These are phyloP conservation scores for Ottelia alismoides DNA, from an alignment of 106 monocot genomes.

Conservation along the genomic window DNA sequence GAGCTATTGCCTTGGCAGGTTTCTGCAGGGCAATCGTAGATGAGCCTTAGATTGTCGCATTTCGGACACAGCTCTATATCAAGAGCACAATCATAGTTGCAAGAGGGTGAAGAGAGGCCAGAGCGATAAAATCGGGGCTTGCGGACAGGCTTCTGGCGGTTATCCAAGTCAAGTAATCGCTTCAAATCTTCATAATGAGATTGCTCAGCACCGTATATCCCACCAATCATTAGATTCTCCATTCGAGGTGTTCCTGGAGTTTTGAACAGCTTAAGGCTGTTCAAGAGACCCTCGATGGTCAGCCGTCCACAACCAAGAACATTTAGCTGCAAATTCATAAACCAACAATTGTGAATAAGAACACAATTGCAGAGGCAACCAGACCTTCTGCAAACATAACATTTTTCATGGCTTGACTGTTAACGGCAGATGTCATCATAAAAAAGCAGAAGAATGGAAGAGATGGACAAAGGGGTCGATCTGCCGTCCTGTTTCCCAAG, in stretches of 20 bases:
- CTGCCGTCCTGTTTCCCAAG: too few species aligned
- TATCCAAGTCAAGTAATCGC: conserved; percentile 6
- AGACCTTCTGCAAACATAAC: too few species aligned
- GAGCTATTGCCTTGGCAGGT: conserved; percentile 7
- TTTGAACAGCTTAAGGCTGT: conserved; percentile 12
- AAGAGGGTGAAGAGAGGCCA: conserved; percentile 3
- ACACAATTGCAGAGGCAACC: too few species aligned
- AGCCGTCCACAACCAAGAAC: conserved; percentile 19
- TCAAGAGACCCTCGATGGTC: conserved; percentile 9
- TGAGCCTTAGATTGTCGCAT: conserved; percentile 12
- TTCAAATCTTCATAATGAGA: conserved; percentile 11
- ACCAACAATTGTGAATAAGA: too few species aligned
- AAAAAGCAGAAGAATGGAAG: too few species aligned
- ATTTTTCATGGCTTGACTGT: too few species aligned
- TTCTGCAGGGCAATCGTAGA: conserved; percentile 22
- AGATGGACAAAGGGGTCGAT: too few species aligned
- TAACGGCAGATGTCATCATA: too few species aligned
- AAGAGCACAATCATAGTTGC: conserved; percentile 10
- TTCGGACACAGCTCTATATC: conserved; percentile 19
- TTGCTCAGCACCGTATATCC: conserved; percentile 11
- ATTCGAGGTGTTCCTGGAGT: conserved; percentile 3
- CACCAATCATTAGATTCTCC: conserved; percentile 10
- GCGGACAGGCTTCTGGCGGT: background rate
- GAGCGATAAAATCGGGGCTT: conserved; percentile 16
- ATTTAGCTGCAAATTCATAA: conserved; percentile 28